Conservation (phyloP, 2,329 filamentous ascomycete species). For the Aspergillus quadrilineatus region DNA sequence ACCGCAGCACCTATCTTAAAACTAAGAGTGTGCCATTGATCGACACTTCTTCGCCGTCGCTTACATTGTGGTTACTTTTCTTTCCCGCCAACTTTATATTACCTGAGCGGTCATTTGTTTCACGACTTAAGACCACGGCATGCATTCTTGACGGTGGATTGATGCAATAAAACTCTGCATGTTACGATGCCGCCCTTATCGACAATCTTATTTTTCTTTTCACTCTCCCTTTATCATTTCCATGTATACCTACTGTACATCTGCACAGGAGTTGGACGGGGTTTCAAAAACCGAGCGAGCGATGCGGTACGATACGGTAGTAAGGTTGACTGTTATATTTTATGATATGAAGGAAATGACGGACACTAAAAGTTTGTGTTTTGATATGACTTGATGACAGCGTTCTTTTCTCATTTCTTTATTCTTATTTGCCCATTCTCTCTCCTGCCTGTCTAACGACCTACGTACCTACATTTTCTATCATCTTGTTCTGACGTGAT, state of each 20-base stretch:
- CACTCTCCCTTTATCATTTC: neutral
- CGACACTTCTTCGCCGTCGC: too few relatives aligned
- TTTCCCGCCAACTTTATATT: too few relatives aligned
- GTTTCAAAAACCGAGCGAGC: neutral
- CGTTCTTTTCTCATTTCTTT: neutral
- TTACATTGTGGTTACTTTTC: too few relatives aligned
- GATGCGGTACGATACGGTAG: neutral
- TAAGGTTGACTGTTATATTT: neutral
- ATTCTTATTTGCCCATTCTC: neutral
- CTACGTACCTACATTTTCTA: neutral
- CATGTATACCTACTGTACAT: conserved; percentile 7
- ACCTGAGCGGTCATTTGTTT: too few relatives aligned
- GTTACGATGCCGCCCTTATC: neutral
- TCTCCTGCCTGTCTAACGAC: neutral
- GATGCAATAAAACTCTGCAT: neutral
- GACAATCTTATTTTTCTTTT: neutral
- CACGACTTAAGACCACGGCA: too few relatives aligned
- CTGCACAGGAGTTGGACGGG: conserved; percentile 6
- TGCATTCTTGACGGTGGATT: too few relatives aligned
- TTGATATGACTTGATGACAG: conserved; percentile 10
- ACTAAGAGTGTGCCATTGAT: too few relatives aligned
- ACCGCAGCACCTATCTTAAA: too few relatives aligned
- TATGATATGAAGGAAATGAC: conserved; percentile 1
- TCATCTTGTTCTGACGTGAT: neutral
- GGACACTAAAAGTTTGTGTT: conserved; percentile 3